Evolutionary conservation across 208 protist genomes (phyloP), one percentile per base, ranked within the genome.

Genomic region (Acanthamoeba lenticulata): DNA sequence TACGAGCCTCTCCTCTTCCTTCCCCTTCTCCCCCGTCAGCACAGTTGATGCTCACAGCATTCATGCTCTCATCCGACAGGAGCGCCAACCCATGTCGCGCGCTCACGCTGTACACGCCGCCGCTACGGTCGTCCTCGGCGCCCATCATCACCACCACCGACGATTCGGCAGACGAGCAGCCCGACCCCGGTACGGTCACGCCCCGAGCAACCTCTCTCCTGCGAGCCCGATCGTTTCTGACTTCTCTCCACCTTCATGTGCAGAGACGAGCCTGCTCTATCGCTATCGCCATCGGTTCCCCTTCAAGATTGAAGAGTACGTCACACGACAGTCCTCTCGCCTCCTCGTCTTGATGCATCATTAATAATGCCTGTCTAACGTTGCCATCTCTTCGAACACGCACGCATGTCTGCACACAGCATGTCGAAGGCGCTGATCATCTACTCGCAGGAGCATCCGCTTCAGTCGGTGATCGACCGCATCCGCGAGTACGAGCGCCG

Each of bases 231-330:
- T 79, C 36, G 7, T 79, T 4, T 79, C 9, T 38, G 29, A 79
- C 6, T 44, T 5, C 65, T 74, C 65, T 44, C 67, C 2, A n/a
- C 1, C 34, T 77, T 21, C 32, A n/a, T n/a, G 34, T 29, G 1
- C 44, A 85, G 74, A 85, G 34, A 7, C 38, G 11, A 32, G 42
- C 44, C 32, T 85, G 6, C 74, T 85, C 15, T 38, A 19, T 4
- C 24, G 74, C 42, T 85, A 85, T 29, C 38, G n/a, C 21, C 24
- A 55, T 42, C 36, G 74, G 19, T 85, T 85, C 74, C 74, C 74
- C 0, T 55, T 85, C 44, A 85, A 55, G 42, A 36, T 85, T 34
- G 74, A 85, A 85, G 74, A 85, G 74, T 85, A 85, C 74, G 72
- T 83, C 69, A 52, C 47, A 21, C 52, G 17, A 21, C 52, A 24